Base-by-base conservation (phyloP, 2,329 filamentous ascomycete genomes). In the Sordariomycetes sp. region DNA sequence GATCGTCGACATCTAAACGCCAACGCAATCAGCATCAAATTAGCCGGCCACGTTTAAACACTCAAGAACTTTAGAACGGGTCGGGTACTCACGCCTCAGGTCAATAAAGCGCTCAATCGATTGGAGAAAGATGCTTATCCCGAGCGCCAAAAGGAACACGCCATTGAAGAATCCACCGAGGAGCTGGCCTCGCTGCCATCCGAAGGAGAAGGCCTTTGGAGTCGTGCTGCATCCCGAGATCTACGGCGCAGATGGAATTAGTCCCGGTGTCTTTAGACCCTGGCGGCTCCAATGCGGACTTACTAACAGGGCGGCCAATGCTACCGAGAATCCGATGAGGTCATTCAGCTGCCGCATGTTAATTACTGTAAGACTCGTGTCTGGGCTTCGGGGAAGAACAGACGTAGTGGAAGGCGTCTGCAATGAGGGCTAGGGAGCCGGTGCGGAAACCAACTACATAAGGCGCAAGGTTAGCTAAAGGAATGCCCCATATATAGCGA, bases 101-200 rank as follows among this genome's bases (percentile, higher is more conserved):
- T 76, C 71, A 22, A 85, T 74, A 64, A 89, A 89, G 39, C 86
- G 75, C 68, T 90, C 85, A 55, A 90, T 76, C 0, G 86, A 84
- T 65, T 90, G 87, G 2, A 90, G 70, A 36, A 86, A 77, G 54
- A 90, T 87, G 66, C 85, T 89, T 39, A 90, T 68, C 1, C 85
- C 85, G 2, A 91, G 72, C 1, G 85, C 86, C 17, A 90, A 68
- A 1, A 91, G 75, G 59, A 91, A 87, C 1, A 85, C 82, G 15
- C 87, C 87, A 64, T 91, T 91, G 76, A 90, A 91, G 68, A 91
- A 91, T 24, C 86, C 85, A 5, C 87, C 87, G 0, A 91, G 73
- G 1, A 90, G 68, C n/a, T 81, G 79, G 17, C 86, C 85, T 35
- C 87, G 78, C 58, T 87, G 84, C 86, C 86, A 90, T n/a, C 87